Percentiles rank a stretch among this genome's conserved stretches.
Evolutionary conservation across 441 rosid genomes (phyloP).

Genomic region (Breynia disticha): DNA sequence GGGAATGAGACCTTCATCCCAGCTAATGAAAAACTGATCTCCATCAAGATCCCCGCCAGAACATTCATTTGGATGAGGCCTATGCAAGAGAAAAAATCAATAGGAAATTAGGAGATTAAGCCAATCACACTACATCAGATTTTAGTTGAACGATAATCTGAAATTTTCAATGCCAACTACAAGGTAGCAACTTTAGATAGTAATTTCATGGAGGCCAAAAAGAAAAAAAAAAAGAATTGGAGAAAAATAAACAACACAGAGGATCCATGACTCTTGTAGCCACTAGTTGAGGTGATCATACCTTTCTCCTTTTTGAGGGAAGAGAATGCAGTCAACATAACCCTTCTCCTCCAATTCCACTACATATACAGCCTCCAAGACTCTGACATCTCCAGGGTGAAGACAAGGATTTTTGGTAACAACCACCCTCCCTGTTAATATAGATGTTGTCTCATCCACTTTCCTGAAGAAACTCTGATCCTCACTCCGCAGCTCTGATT

Average conservation of each 20-base stretch:
- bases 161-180: too few species aligned
- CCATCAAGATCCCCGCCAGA: conserved; percentile 99
- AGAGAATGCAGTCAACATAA: conserved; percentile 63
- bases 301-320: conserved; percentile 89
- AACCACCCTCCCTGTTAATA: conserved; percentile 59
- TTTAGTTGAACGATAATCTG: too few species aligned
- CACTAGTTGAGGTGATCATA: conserved; percentile 10
- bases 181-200: too few species aligned
- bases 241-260: neutral
- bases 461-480: conserved; percentile 47
- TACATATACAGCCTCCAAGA: conserved; percentile 66
- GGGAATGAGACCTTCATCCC: conserved; percentile 78
- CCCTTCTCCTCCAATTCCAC: conserved; percentile 57
- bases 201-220: too few species aligned
- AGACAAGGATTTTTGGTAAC: conserved; percentile 96
- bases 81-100: too few species aligned
- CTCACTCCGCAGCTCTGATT: conserved; percentile 42
- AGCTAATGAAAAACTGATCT: conserved; percentile 74
- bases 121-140: too few species aligned
- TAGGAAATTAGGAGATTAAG: too few species aligned
- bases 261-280: too few species aligned
- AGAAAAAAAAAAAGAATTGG: neutral
- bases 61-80: conserved; percentile 98
- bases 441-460: conserved; percentile 55
- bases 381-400: conserved; percentile 92